phyloP scores from a whole-genome alignment of 2,329 filamentous ascomycete species.

The Trichoderma atrobrunneum region DNA sequence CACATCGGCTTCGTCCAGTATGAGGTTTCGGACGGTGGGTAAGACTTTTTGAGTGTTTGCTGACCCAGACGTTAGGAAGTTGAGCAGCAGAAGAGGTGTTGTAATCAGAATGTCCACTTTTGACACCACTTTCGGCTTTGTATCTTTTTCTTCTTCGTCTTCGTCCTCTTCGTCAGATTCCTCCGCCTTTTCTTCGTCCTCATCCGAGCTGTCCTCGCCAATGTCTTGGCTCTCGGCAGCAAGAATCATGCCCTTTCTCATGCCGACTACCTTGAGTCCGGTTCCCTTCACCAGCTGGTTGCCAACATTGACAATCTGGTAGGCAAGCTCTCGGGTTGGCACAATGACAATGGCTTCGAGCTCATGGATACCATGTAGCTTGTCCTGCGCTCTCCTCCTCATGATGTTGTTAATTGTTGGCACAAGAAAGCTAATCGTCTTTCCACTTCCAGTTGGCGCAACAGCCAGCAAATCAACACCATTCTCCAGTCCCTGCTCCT shows the following conservation, averaged over 20 bases:
- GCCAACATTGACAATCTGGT: slow-evolving; percentile 81
- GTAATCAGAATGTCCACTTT: slow-evolving; percentile 42
- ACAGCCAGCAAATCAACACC: slow-evolving; percentile 77
- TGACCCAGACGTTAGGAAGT: slow-evolving; percentile 58
- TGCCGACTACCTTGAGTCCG: slow-evolving; percentile 72
- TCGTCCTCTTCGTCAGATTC: slow-evolving; percentile 33
- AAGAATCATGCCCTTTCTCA: slow-evolving; percentile 81
- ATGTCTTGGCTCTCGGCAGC: slow-evolving; percentile 45
- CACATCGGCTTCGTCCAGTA: slow-evolving; percentile 94
- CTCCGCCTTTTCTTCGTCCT: slow-evolving; percentile 36
- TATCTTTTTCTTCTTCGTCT: slow-evolving; percentile 27
- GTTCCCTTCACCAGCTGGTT: slow-evolving; percentile 76
- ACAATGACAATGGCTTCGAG: slow-evolving; percentile 70
- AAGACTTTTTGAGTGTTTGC: slow-evolving; percentile 50
- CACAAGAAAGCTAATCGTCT: slow-evolving; percentile 90
- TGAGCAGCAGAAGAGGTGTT: slow-evolving; percentile 63
- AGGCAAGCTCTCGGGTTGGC: slow-evolving; percentile 74
- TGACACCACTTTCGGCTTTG: slow-evolving; percentile 30
- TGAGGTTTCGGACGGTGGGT: slow-evolving; percentile 67
- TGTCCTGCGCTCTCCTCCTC: slow-evolving; percentile 49
- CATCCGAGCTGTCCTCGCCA: slow-evolving; percentile 39
- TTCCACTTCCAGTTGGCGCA: slow-evolving; percentile 93
- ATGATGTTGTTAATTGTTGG: slow-evolving; percentile 78
- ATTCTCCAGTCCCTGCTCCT: slow-evolving; percentile 34
- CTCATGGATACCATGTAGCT: slow-evolving; percentile 40